Conservation (phyloP, 768 basidiomycete genomes). For the Trametes meyenii region DNA sequence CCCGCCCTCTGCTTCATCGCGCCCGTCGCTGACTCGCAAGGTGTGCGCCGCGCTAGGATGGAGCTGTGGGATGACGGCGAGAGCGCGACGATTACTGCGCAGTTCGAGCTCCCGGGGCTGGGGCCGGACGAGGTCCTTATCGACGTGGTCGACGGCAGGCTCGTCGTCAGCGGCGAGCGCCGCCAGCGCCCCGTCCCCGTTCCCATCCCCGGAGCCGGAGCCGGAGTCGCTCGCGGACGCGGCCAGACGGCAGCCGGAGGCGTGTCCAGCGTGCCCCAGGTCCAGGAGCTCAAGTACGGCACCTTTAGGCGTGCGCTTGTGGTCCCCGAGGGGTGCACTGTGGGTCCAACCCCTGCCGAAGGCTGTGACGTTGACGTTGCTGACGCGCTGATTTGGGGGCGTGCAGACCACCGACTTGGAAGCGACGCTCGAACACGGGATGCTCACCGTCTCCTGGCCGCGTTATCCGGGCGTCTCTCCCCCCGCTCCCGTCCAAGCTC, state of each 20-base stretch:
- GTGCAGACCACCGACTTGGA: constrained; percentile 39
- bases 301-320: constrained; percentile 39
- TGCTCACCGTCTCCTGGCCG: constrained; percentile 46
- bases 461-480: constrained; percentile 17
- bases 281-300: constrained; percentile 46
- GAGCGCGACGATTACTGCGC: constrained; percentile 31
- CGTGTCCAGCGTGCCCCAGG: constrained; percentile 22
- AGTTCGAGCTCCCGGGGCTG: constrained; percentile 33
- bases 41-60: constrained; percentile 33
- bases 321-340: constrained; percentile 42
- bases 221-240: neutral
- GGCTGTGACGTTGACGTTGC: neutral
- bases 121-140: constrained; percentile 38
- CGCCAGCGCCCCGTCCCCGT: constrained; percentile 4
- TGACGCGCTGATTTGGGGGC: neutral
- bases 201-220: no score
- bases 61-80: constrained; percentile 44
- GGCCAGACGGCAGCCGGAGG: neutral
- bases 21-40: neutral
- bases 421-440: constrained; percentile 42
- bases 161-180: constrained; percentile 42
- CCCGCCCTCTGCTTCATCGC: neutral
- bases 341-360: constrained; percentile 11
- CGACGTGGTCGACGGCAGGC: constrained; percentile 35
- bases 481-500: neutral